Evolutionary conservation across 2,329 filamentous ascomycete species (phyloP).

Genomic region (Balansia obtecta): DNA sequence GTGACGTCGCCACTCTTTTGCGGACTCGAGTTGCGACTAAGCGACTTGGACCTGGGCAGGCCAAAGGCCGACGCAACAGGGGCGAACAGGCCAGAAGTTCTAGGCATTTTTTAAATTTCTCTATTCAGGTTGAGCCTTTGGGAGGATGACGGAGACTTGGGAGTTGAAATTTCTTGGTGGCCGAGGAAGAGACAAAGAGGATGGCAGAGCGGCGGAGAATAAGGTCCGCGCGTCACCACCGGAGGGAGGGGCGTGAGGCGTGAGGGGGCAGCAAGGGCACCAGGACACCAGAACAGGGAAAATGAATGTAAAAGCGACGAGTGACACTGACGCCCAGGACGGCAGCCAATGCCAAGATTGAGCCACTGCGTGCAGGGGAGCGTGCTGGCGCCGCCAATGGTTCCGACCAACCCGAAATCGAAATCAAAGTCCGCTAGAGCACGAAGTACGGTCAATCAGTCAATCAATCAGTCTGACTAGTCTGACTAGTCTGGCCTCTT

Average conservation of each 20-base stretch:
- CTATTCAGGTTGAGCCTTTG: too few species aligned
- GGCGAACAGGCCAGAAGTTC: constrained; percentile 16
- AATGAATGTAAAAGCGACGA: not conserved
- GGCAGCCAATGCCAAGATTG: too few species aligned
- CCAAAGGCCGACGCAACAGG: constrained; percentile 24
- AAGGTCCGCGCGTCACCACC: not conserved
- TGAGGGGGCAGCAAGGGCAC: not conserved
- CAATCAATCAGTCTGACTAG: too few species aligned
- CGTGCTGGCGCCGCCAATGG: not conserved
- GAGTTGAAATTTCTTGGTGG: not conserved
- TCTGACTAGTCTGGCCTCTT: too few species aligned
- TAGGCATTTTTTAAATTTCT: too few species aligned
- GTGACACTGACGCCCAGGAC: not conserved
- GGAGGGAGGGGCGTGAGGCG: too few species aligned
- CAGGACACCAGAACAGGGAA: too few species aligned
- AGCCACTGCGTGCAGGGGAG: not conserved
- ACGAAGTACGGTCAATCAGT: too few species aligned
- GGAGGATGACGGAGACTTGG: too few species aligned
- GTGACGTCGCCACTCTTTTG: constrained; percentile 9
- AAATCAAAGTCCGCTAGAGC: too few species aligned
- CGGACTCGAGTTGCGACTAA: constrained; percentile 10
- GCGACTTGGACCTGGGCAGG: constrained; percentile 16
- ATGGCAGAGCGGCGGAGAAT: not conserved
- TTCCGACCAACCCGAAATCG: not conserved
- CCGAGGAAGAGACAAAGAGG: too few species aligned